Conservation (phyloP, 75 land plant genomes). For the Pinus albicaulis region DNA sequence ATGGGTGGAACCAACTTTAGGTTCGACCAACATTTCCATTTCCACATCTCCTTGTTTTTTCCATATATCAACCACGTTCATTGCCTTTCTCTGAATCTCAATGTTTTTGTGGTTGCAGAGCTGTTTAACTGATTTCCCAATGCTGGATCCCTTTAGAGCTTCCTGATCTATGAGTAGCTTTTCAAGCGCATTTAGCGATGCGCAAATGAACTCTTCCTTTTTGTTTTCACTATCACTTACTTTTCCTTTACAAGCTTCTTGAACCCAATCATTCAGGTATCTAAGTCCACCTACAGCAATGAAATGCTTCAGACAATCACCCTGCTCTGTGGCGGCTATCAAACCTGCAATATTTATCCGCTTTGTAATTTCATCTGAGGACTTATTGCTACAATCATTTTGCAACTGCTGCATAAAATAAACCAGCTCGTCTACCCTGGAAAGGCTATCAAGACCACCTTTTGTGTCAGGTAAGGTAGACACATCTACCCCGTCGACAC, state of each 20-base stretch:
- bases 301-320: background rate
- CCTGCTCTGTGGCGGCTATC: slow-evolving; percentile 8
- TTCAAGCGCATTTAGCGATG: slow-evolving; percentile 18
- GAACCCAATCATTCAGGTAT: slow-evolving; percentile 22
- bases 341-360: background rate
- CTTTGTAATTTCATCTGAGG: background rate
- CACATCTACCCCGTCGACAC: background rate
- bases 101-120: slow-evolving; percentile 10
- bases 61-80: slow-evolving; percentile 15
- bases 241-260: slow-evolving; percentile 14
- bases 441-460: background rate
- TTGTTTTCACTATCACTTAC: slow-evolving; percentile 4
- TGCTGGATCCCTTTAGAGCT: slow-evolving; percentile 11
- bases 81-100: slow-evolving; percentile 24
- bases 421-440: slow-evolving; percentile 1
- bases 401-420: background rate
- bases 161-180: slow-evolving; percentile 18
- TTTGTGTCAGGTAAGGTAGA: background rate
- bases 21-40: background rate
- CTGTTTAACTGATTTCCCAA: slow-evolving; percentile 13
- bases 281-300: slow-evolving; percentile 11
- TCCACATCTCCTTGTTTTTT: slow-evolving; percentile 7
- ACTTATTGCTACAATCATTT: background rate
- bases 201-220: slow-evolving; percentile 5
- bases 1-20: background rate